phyloP scores from a whole-genome alignment of 176 grass and related monocot genomes.

The Oryza nivara region DNA sequence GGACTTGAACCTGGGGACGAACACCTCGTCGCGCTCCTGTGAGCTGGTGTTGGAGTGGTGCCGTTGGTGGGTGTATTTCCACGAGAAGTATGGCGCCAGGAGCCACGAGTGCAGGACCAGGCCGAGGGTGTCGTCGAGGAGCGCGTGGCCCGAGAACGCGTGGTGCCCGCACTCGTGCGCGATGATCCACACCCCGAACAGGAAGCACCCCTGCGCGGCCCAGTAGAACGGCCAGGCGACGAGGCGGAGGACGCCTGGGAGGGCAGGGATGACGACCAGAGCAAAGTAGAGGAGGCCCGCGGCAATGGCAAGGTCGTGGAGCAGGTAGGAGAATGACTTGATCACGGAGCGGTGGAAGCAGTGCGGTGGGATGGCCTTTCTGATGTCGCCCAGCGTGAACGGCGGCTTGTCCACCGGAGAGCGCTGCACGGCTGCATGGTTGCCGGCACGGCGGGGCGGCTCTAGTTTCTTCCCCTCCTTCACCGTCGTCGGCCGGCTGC shows the following conservation, averaged over 20 bases:
- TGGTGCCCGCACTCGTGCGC: constrained; percentile 96
- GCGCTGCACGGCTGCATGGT: too few relatives aligned
- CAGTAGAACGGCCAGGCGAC: background rate
- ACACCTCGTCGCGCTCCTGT: constrained; percentile 85
- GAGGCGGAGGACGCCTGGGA: too few relatives aligned
- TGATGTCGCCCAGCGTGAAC: too few relatives aligned
- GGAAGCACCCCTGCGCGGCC: constrained; percentile 68
- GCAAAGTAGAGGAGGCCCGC: constrained; percentile 63
- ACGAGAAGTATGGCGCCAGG: constrained; percentile 89
- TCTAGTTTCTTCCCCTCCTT: too few relatives aligned
- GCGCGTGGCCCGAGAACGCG: constrained; percentile 70
- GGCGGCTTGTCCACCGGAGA: too few relatives aligned
- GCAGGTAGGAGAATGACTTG: constrained; percentile 85
- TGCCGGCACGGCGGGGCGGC: too few relatives aligned
- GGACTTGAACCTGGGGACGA: constrained; percentile 75
- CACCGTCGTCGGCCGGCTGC: too few relatives aligned
- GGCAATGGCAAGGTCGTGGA: constrained; percentile 59
- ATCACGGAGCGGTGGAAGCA: constrained; percentile 82
- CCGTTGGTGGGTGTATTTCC: constrained; percentile 92
- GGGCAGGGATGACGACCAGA: too few relatives aligned
- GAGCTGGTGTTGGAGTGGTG: constrained; percentile 96
- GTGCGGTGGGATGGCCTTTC: constrained; percentile 70
- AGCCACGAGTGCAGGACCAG: constrained; percentile 89
- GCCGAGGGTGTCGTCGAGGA: constrained; percentile 80
- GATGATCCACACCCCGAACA: constrained; percentile 84